Evolutionary conservation across 2,329 filamentous ascomycete genomes (phyloP).

Genomic region (Fusarium pseudocircinatum): DNA sequence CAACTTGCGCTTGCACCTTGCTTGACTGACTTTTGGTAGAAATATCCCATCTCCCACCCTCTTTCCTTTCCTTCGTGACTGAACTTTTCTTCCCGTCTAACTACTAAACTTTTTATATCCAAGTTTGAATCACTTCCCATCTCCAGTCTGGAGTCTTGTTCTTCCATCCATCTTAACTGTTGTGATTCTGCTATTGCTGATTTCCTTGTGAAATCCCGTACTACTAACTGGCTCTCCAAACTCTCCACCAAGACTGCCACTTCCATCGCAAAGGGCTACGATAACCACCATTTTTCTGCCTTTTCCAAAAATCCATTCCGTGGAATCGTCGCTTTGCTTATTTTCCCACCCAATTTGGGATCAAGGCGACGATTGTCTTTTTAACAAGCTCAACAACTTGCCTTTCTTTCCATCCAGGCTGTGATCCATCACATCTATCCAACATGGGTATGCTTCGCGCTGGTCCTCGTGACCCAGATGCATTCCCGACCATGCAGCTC

Average conservation of each 20-base stretch:
- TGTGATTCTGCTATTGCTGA: conserved; percentile 16
- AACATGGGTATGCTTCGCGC: conserved; percentile 62
- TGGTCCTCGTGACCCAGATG: conserved; percentile 70
- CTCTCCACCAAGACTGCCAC: conserved; percentile 8
- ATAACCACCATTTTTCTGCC: conserved; percentile 2
- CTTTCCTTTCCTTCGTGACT: conserved; percentile 10
- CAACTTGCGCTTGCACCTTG: neutral
- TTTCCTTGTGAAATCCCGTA: conserved; percentile 23
- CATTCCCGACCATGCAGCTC: conserved; percentile 84
- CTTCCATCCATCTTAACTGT: conserved; percentile 11
- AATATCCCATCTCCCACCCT: conserved; percentile 43
- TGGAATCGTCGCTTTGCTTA: neutral
- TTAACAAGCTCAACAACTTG: conserved; percentile 1
- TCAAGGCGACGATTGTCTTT: neutral
- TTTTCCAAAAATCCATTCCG: neutral
- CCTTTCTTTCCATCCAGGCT: neutral
- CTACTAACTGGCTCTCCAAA: conserved; percentile 4
- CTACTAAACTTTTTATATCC: conserved; percentile 4
- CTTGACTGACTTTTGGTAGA: conserved; percentile 23
- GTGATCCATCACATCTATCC: neutral
- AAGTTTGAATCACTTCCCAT: conserved; percentile 7
- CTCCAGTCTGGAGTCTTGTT: neutral
- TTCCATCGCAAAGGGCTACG: conserved; percentile 1
- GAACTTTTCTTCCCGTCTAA: conserved; percentile 10
- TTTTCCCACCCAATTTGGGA: conserved; percentile 1